A percentile compares a stretch with the other conserved stretches of the same genome.
Conservation (phyloP, 179 eudicot genomes). For the Nepenthes alata region DNA sequence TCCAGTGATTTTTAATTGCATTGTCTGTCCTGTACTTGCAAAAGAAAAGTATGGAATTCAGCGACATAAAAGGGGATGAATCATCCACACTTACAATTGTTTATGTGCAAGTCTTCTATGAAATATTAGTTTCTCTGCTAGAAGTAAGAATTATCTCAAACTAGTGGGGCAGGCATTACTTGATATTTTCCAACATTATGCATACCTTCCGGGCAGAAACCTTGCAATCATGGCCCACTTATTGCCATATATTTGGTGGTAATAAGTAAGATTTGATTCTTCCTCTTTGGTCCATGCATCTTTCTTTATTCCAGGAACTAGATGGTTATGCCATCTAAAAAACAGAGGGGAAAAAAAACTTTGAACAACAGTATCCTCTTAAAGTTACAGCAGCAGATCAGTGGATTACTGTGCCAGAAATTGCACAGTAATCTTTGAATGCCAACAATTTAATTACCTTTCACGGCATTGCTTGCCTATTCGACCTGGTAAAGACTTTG, state of each 20-base stretch:
- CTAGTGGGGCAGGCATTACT: background rate
- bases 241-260: conserved; percentile 66
- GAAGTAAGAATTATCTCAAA: background rate
- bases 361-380: background rate
- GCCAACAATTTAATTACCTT: conserved; percentile 34
- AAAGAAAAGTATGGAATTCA: background rate
- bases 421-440: background rate
- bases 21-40: conserved; percentile 59
- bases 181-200: background rate
- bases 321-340: conserved; percentile 88
- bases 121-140: background rate
- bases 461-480: conserved; percentile 97
- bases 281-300: conserved; percentile 87
- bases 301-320: conserved; percentile 74
- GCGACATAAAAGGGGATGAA: background rate
- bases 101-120: background rate
- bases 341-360: background rate
- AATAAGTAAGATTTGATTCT: conserved; percentile 55
- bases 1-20: conserved; percentile 93
- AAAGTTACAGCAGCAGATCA: background rate
- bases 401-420: background rate
- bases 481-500: conserved; percentile 81
- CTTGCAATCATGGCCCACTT: conserved; percentile 93
- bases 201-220: conserved; percentile 87
- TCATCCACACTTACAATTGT: background rate